Conservation (phyloP, 2,329 filamentous ascomycete species). For the Fusarium sp. region DNA sequence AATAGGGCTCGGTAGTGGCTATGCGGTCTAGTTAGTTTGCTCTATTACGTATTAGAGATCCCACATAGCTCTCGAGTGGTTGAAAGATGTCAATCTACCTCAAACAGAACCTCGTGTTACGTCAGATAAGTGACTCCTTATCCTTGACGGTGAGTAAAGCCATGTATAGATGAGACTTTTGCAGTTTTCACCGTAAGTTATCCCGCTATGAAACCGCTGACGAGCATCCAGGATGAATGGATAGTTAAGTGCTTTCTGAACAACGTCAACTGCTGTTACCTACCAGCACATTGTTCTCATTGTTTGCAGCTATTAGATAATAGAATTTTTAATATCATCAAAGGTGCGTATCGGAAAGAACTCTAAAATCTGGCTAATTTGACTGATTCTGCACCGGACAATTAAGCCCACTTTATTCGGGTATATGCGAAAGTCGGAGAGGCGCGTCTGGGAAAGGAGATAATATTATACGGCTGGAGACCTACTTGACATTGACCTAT, state of each 20-base stretch:
- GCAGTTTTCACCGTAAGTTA: neutral
- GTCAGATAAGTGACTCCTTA: neutral
- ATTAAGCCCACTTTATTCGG: too few relatives aligned
- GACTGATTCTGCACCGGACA: too few relatives aligned
- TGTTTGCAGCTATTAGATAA: neutral
- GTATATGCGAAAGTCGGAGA: too few relatives aligned
- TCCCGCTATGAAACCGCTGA: neutral
- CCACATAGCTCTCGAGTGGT: neutral
- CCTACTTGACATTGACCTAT: too few relatives aligned
- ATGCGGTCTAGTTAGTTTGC: neutral
- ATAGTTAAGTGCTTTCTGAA: neutral
- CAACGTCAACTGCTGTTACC: neutral
- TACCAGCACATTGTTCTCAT: neutral
- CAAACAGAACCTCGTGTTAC: neutral
- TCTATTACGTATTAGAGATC: neutral
- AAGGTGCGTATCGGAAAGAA: neutral
- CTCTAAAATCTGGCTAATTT: too few relatives aligned
- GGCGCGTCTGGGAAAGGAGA: too few relatives aligned
- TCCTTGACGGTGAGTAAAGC: neutral
- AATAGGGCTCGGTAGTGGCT: neutral
- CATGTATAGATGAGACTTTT: neutral
- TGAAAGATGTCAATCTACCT: neutral
- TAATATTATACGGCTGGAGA: too few relatives aligned
- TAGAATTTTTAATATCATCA: neutral
- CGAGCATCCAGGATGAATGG: neutral